Conservation (phyloP, 345 rosid genomes). For the Barbarea vulgaris region DNA sequence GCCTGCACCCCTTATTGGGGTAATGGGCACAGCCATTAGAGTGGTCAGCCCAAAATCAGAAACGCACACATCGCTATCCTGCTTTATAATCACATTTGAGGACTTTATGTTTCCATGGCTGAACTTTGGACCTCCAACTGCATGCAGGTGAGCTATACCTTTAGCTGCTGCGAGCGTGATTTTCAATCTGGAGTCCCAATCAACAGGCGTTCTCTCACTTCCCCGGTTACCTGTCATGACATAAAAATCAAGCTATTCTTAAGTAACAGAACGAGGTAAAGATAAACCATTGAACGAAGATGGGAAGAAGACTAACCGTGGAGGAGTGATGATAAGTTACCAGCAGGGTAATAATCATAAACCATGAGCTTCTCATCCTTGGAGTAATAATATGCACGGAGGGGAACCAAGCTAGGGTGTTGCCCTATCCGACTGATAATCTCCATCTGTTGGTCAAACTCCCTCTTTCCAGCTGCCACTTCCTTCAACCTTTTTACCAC, state of each 20-base stretch:
- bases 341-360: slow-evolving; percentile 58
- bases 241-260: background rate
- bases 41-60: slow-evolving; percentile 73
- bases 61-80: slow-evolving; percentile 57
- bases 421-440: slow-evolving; percentile 64
- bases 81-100: slow-evolving; percentile 71
- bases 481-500: slow-evolving; percentile 89
- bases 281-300: background rate
- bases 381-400: slow-evolving; percentile 85
- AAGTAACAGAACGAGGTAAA: slow-evolving; percentile 3
- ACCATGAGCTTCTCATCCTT: slow-evolving; percentile 93
- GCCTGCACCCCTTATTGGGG: slow-evolving; percentile 67
- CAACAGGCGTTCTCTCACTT: slow-evolving; percentile 60
- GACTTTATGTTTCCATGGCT: slow-evolving; percentile 87
- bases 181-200: slow-evolving; percentile 74
- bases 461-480: slow-evolving; percentile 73
- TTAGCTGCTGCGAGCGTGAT: slow-evolving; percentile 68
- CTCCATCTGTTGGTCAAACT: slow-evolving; percentile 96
- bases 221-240: slow-evolving; percentile 55
- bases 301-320: slow-evolving; percentile 60
- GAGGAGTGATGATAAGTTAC: slow-evolving; percentile 67
- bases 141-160: slow-evolving; percentile 78
- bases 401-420: slow-evolving; percentile 69
- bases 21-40: slow-evolving; percentile 61
- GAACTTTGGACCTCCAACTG: slow-evolving; percentile 69